A percentile compares a stretch with the other conserved stretches of the same genome.
phyloP scores from a whole-genome alignment of 1,284 basidiomycete species.

The Malassezia equina region DNA sequence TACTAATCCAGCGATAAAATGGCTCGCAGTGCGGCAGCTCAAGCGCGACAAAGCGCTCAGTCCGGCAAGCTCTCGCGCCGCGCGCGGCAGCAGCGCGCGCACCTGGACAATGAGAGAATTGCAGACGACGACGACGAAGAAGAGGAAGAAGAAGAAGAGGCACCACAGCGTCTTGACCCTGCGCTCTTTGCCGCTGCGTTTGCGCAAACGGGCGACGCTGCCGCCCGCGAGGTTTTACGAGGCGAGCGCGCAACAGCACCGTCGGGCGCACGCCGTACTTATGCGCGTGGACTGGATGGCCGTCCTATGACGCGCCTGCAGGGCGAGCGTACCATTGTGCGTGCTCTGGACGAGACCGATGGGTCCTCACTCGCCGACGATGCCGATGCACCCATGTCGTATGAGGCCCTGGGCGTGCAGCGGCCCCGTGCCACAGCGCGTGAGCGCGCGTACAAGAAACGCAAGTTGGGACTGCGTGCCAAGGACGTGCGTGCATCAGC shows the following conservation, averaged over 20 bases:
- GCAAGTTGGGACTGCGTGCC: slow-evolving; percentile 15
- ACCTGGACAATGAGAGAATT: background rate
- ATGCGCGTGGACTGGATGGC: slow-evolving; percentile 30
- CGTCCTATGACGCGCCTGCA: slow-evolving; percentile 25
- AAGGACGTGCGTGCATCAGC: slow-evolving; percentile 8
- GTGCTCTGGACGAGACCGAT: slow-evolving; percentile 22
- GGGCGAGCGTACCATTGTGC: slow-evolving; percentile 20
- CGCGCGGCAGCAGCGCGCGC: background rate
- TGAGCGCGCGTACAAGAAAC: slow-evolving; percentile 29
- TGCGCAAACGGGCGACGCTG: slow-evolving; percentile 19
- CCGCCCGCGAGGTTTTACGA: slow-evolving; percentile 20
- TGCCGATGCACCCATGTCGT: slow-evolving; percentile 18
- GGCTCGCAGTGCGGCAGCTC: slow-evolving; percentile 1
- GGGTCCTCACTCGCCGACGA: background rate
- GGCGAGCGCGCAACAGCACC: slow-evolving; percentile 19
- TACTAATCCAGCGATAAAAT: slow-evolving; percentile 1
- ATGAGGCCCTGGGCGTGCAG: slow-evolving; percentile 20
- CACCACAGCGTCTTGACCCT: slow-evolving; percentile 20
- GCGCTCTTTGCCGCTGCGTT: slow-evolving; percentile 35
- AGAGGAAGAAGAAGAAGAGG: background rate
- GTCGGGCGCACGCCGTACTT: slow-evolving; percentile 13
- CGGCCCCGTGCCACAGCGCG: slow-evolving; percentile 27
- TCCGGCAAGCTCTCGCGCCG: slow-evolving; percentile 5
- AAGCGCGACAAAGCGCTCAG: background rate
- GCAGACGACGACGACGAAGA: background rate